Evolutionary conservation across 208 protist genomes (phyloP).

Genomic region (Leishmania lainsoni): DNA sequence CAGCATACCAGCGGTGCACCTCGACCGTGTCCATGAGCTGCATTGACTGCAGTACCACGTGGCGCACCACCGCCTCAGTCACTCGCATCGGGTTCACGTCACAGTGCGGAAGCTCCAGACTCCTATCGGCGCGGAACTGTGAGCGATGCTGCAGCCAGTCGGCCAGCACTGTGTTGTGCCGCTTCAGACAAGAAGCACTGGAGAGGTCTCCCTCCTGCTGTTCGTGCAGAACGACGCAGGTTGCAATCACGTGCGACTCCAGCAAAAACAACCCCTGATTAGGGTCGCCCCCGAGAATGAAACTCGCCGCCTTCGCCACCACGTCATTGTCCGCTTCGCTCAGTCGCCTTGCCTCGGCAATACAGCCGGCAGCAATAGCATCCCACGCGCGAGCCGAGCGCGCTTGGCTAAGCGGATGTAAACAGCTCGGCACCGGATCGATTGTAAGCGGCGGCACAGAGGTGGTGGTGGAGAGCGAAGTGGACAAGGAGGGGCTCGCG

Average conservation of each 20-base stretch:
- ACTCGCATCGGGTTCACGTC: slow-evolving; percentile 24
- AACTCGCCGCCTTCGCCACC: slow-evolving; percentile 49
- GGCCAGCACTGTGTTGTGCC: slow-evolving; percentile 26
- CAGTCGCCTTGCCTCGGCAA: slow-evolving; percentile 46
- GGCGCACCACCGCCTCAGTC: slow-evolving; percentile 25
- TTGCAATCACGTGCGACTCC: slow-evolving; percentile 69
- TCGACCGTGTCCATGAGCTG: slow-evolving; percentile 44
- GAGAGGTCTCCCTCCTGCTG: neutral
- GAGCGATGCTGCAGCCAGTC: slow-evolving; percentile 32
- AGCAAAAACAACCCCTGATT: slow-evolving; percentile 44
- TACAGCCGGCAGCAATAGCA: slow-evolving; percentile 48
- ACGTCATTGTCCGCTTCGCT: slow-evolving; percentile 61
- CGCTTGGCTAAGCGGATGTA: slow-evolving; percentile 23
- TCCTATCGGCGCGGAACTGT: neutral
- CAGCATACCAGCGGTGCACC: slow-evolving; percentile 69
- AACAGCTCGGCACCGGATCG: slow-evolving; percentile 15
- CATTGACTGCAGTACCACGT: slow-evolving; percentile 43
- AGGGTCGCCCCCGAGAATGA: slow-evolving; percentile 51
- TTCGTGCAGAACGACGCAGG: slow-evolving; percentile 46
- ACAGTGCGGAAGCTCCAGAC: slow-evolving; percentile 2
- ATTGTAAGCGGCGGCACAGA: slow-evolving; percentile 5
- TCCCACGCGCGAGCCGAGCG: slow-evolving; percentile 42
- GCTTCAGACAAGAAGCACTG: slow-evolving; percentile 9
- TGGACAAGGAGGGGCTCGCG: neutral
- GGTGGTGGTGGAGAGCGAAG: neutral